A percentile compares a stretch with the other conserved stretches of the same genome.
Evolutionary conservation across 139 green algal species (phyloP).

Genomic region (Chlamydomonas schloesseri): DNA sequence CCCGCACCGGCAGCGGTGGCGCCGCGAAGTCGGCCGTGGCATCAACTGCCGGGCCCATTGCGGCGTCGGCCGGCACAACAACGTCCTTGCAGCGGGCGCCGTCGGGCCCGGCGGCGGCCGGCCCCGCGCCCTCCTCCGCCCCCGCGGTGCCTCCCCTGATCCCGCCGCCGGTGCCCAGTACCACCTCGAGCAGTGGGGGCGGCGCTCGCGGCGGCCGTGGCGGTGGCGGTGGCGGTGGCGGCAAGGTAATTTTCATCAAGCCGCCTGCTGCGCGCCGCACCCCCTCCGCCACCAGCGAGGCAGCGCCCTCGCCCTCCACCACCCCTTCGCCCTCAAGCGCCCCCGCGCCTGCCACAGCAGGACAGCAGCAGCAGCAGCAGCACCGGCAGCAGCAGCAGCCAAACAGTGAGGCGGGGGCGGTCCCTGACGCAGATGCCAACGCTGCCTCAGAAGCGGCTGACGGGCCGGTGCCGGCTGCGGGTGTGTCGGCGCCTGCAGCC

Average conservation of each 20-base stretch:
- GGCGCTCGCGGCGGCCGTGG: not conserved
- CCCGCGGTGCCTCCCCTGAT: not conserved
- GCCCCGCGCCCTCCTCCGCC: too few relatives aligned
- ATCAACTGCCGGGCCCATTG: not conserved
- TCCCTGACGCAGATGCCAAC: not conserved
- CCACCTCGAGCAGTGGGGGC: not conserved
- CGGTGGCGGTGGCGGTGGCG: not conserved
- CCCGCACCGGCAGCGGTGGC: not conserved
- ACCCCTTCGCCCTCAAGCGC: too few relatives aligned
- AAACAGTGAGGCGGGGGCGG: not conserved
- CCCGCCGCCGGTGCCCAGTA: not conserved
- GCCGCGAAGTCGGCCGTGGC: not conserved
- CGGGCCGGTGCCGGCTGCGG: not conserved
- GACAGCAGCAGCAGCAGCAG: too few relatives aligned
- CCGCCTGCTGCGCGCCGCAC: not conserved
- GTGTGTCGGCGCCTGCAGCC: too few relatives aligned
- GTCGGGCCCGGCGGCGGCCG: too few relatives aligned
- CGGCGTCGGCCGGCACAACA: too few relatives aligned
- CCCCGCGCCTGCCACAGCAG: too few relatives aligned
- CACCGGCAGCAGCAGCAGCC: too few relatives aligned
- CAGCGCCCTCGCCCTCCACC: too few relatives aligned
- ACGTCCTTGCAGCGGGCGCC: not conserved
- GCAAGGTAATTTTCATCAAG: slow-evolving; percentile 16
- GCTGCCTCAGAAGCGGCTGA: not conserved
- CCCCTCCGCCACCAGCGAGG: too few relatives aligned